Conservation (phyloP, 2,329 filamentous ascomycete species). For the Drechslerella stenobrocha region DNA sequence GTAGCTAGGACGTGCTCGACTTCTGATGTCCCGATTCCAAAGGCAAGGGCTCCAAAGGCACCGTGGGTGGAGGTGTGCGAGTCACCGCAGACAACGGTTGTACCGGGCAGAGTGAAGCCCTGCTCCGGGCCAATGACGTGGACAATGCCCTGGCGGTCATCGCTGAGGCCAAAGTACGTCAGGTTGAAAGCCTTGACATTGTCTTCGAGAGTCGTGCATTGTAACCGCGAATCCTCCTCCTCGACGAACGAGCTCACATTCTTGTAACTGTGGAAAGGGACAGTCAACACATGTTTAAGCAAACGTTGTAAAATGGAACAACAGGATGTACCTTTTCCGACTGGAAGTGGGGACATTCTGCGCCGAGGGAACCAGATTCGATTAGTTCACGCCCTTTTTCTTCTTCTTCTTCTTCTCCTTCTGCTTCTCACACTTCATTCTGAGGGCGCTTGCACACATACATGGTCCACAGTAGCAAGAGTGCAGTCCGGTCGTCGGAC, state of each 20-base stretch:
- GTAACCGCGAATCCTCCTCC: constrained; percentile 87
- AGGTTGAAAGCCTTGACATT: constrained; percentile 96
- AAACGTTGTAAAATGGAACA: neutral
- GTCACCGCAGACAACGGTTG: constrained; percentile 96
- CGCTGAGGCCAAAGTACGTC: constrained; percentile 94
- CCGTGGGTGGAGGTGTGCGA: constrained; percentile 98
- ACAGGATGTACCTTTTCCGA: constrained; percentile 66
- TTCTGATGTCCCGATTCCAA: constrained; percentile 96
- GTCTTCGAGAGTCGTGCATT: constrained; percentile 94
- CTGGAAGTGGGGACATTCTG: constrained; percentile 92
- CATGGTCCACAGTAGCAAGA: constrained; percentile 92
- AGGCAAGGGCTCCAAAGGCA: constrained; percentile 90
- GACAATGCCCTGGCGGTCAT: constrained; percentile 96
- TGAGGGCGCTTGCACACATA: constrained; percentile 60
- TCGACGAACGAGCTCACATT: constrained; percentile 92
- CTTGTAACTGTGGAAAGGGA: constrained; percentile 66
- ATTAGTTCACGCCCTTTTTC: constrained; percentile 31
- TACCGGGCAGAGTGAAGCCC: constrained; percentile 95
- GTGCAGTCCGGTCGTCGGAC: constrained; percentile 96
- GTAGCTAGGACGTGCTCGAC: constrained; percentile 98
- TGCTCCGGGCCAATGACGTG: constrained; percentile 98
- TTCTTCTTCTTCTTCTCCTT: too few relatives aligned
- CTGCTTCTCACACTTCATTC: constrained; percentile 21
- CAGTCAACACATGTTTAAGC: constrained; percentile 11
- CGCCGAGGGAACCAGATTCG: constrained; percentile 7